Percentiles rank a stretch among this genome's conserved stretches.
Conservation (phyloP, 805 yeast genomes). For the Dipodascus albidus region DNA sequence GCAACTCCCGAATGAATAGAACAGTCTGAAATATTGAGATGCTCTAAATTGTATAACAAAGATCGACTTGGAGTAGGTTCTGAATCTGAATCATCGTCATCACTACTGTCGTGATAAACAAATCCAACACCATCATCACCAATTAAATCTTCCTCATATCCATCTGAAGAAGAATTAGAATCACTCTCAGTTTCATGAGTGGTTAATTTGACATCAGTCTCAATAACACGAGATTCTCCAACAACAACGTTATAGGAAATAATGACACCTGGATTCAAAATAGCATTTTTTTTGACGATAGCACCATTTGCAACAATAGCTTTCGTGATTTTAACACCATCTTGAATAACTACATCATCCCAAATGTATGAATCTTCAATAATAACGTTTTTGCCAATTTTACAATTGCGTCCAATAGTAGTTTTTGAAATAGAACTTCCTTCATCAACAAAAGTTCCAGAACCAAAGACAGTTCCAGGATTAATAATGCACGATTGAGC, state of each 20-base stretch:
- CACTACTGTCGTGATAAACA: slow-evolving; percentile 14
- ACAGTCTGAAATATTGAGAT: slow-evolving; percentile 23
- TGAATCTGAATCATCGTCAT: slow-evolving; percentile 12
- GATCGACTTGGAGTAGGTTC: slow-evolving; percentile 14
- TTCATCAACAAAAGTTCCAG: slow-evolving; percentile 65
- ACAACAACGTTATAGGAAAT: slow-evolving; percentile 66
- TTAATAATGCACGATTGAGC: slow-evolving; percentile 89
- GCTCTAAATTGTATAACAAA: slow-evolving; percentile 18
- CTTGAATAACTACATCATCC: slow-evolving; percentile 70
- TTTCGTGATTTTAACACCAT: slow-evolving; percentile 44
- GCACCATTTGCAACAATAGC: slow-evolving; percentile 65
- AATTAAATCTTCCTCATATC: slow-evolving; percentile 16
- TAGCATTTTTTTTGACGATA: slow-evolving; percentile 39
- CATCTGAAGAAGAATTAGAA: slow-evolving; percentile 22
- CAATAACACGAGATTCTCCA: slow-evolving; percentile 39
- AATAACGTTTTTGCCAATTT: slow-evolving; percentile 64
- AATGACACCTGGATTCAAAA: slow-evolving; percentile 58
- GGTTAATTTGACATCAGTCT: slow-evolving; percentile 7
- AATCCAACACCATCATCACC: slow-evolving; percentile 31
- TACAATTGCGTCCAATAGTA: slow-evolving; percentile 78
- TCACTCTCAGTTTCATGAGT: slow-evolving; percentile 22
- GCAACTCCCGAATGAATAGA: slow-evolving; percentile 14
- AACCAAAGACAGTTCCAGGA: slow-evolving; percentile 72
- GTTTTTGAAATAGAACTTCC: slow-evolving; percentile 54
- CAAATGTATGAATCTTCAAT: slow-evolving; percentile 74